A percentile compares a stretch with the other conserved stretches of the same genome.
phyloP scores from a whole-genome alignment of 768 basidiomycete species.

The Phlebiopsis flavidoalba region DNA sequence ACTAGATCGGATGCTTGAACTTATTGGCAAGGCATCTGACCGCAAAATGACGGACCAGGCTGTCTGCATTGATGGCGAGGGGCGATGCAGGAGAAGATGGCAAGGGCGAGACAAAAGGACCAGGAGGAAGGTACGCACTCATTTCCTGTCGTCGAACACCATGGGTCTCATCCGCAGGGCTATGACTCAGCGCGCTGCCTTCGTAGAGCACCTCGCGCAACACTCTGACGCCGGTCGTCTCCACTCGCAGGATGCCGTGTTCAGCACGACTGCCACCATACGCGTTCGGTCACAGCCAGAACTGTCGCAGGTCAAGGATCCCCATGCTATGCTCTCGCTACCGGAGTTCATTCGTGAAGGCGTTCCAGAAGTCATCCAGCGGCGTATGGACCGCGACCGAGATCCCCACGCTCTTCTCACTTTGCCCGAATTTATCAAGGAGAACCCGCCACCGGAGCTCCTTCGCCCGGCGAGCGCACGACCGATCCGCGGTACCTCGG shows the following conservation, averaged over 20 bases:
- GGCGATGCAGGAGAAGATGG: conserved; percentile 64
- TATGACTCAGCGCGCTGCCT: conserved; percentile 59
- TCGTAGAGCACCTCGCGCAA: conserved; percentile 67
- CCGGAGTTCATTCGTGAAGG: conserved; percentile 39
- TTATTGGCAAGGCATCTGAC: conserved; percentile 61
- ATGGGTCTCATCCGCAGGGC: conserved; percentile 5
- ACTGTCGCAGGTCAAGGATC: conserved; percentile 21
- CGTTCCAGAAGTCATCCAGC: conserved; percentile 18
- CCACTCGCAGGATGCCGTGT: conserved; percentile 72
- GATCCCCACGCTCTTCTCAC: conserved; percentile 28
- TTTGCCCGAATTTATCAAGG: conserved; percentile 45
- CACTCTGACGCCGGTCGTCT: conserved; percentile 74
- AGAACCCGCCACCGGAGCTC: conserved; percentile 29
- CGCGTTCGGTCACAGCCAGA: background rate
- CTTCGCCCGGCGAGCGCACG: background rate
- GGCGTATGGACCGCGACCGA: conserved; percentile 22
- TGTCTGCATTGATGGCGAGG: conserved; percentile 34
- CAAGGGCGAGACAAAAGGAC: conserved; percentile 51
- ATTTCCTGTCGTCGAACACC: background rate
- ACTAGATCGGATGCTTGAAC: conserved; percentile 62
- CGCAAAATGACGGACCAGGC: conserved; percentile 36
- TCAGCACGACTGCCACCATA: conserved; percentile 26
- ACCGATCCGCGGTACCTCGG: conserved; percentile 7
- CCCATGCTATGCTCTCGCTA: conserved; percentile 38
- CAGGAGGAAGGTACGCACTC: conserved; percentile 51